These are phyloP conservation scores for Pleodorina starrii DNA, from an alignment of 139 green algal genomes.

Conservation along the genomic window DNA sequence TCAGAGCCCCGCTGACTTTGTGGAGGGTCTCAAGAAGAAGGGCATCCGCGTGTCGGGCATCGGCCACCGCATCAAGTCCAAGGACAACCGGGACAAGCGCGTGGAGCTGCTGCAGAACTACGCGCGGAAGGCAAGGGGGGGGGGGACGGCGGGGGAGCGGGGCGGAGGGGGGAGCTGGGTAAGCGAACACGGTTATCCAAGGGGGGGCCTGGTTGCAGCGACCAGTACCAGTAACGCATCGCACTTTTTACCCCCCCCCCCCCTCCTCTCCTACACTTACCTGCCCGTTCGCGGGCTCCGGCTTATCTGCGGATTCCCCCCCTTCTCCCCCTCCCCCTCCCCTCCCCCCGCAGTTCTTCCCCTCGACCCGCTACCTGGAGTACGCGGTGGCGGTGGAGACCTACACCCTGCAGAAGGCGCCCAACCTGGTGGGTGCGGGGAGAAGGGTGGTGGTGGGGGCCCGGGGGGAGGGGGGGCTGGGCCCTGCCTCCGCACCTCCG, in stretches of 20 bases:
- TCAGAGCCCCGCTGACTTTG: conserved; percentile 81
- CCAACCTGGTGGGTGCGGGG: conserved; percentile 81
- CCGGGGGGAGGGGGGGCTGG: neutral
- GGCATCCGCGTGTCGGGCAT: conserved; percentile 90
- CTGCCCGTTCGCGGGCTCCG: no score
- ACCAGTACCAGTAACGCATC: no score
- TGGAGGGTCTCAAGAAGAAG: conserved; percentile 81
- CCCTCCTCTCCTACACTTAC: no score
- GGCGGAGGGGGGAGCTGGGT: no score
- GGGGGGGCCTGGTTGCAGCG: no score
- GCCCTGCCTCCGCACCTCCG: no score
- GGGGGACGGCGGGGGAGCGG: neutral
- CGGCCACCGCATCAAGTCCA: conserved; percentile 96
- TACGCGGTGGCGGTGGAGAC: conserved; percentile 92
- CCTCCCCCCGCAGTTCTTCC: conserved; percentile 82
- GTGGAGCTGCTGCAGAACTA: conserved; percentile 95
- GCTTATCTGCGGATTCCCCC: no score
- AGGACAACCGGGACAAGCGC: conserved; percentile 95
- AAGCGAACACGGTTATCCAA: no score
- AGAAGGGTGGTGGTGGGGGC: neutral
- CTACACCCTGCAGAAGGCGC: conserved; percentile 93
- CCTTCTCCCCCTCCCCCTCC: neutral
- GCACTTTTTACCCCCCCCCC: no score
- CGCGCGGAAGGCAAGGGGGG: conserved; percentile 62
- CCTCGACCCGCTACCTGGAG: conserved; percentile 89